Evolutionary conservation across 1,139 yeast genomes (phyloP), one percentile per base, ranked within the genome.

Genomic region (Blastobotrys buckinghamii): DNA sequence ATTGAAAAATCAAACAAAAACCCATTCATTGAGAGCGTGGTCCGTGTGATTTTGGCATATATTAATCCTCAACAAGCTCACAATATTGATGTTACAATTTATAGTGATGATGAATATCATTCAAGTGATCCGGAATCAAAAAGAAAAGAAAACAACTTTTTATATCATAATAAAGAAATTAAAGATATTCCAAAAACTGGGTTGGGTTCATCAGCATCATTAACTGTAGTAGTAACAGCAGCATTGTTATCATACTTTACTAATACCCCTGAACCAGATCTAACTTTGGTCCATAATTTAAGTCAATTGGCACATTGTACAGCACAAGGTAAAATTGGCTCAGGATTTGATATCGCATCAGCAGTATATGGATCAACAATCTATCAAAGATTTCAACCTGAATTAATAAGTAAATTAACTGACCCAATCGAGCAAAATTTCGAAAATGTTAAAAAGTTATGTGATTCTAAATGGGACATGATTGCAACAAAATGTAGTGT

Each of bases 321-420:
- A 49, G 97, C 98, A 1, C 98, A 92, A 64, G 86, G 87, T 40
- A 94, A 94, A 65, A 82, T 92, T 26, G 98, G 98, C 0, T 87
- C 96, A 2, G 98, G 98, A 0, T 92, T 92, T 65, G 98, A 92
- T 63, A 95, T 94, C 39, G 97, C 96, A 0, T 83, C 97, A 8
- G 98, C 98, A 0, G 83, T 87, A 0, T 92, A 76, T 66, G 98
- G 98, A 2, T 85, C 96, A 0, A 84, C 90, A 42, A 75, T 81
- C 6, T 92, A 92, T 65, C 74, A 78, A 36, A 72, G 98, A 53
- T 92, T 92, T 60, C 59, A 62, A 1, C 59, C 71, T 0, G 53
- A 51, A 3, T 38, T 48, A 2, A 50, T 60, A 8, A 32, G 7
- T 32, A 16, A 32, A 16, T 50, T 54, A 19, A 53, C 55, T 8